These are phyloP conservation scores for peach (Prunus persica) DNA, from an alignment of 306 rosid genomes.

Conservation along the genomic window DNA sequence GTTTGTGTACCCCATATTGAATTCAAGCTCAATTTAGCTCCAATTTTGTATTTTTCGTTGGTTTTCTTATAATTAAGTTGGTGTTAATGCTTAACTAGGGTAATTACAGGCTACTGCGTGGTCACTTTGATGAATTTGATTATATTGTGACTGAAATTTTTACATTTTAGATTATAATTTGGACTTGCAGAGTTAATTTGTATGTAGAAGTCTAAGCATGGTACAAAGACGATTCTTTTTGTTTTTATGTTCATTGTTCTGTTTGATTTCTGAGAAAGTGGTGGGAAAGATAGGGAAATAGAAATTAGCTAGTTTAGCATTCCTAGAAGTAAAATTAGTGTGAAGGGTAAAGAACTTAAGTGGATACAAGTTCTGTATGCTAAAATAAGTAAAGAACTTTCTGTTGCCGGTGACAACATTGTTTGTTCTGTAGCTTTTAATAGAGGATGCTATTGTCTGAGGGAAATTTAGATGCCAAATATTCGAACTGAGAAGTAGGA, in stretches of 20 bases:
- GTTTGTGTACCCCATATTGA: constrained; percentile 24
- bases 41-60: neutral
- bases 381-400: neutral
- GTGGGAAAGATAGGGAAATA: neutral
- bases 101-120: neutral
- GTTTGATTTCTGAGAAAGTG: constrained; percentile 9
- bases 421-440: neutral
- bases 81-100: neutral
- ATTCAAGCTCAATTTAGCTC: constrained; percentile 4
- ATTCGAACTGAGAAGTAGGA: neutral
- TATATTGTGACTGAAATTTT: neutral
- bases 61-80: neutral
- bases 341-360: neutral
- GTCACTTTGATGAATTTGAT: constrained; percentile 5
- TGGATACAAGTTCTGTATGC: neutral
- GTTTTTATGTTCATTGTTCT: neutral
- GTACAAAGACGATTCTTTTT: constrained; percentile 4
- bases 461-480: neutral
- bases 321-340: neutral
- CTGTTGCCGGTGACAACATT: neutral
- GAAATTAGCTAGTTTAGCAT: neutral
- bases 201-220: neutral
- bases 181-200: neutral
- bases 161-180: neutral
- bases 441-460: neutral